Evolutionary conservation across 805 yeast species (phyloP), one percentile per base, ranked within the genome.

Genomic region (Tetrapisispora pingtungensis): DNA sequence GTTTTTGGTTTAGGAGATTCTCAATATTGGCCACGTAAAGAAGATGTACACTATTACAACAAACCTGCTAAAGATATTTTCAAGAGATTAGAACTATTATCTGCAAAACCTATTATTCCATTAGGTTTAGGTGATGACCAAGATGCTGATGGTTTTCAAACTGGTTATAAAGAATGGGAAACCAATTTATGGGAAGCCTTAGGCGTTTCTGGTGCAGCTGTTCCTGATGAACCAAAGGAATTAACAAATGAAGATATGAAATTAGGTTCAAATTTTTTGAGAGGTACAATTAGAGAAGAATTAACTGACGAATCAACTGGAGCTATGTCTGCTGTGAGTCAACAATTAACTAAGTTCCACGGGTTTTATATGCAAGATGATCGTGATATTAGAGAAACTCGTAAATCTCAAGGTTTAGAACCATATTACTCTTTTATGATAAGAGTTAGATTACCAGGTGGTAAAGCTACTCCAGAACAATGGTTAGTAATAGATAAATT

Each of bases 281-380:
- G 97, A 67, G 97, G 97, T 57, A 86, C 95, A 0, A 89, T 90
- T 64, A 89, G 77, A 31, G 94, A 84, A 64, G 96, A 90, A 32
- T 74, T 90, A 47, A 59, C 64, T 45, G 97, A 90, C 62, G 73
- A 74, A 46, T 72, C 87, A 4, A 90, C 97, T 10, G 96, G 97
- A 51, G 89, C 96, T 14, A 84, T 90, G 52, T 75, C 83, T 51
- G 93, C 96, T 13, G 77, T 77, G 46, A 97, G 88, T 66, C 95
- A 88, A 68, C 97, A 89, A 67, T 67, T 90, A 64, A 88, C 97
- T 53, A 90, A 90, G 68, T 90, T 90, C 78, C 97, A 90, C 66
- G 97, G 97, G 68, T 87, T 88, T 54, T 90, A 90, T 65, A 87
- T 90, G 95, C 97, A 90, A 70, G 97, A 90, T 65, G 97, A 90